Base-by-base conservation (phyloP, 2,329 filamentous ascomycete genomes). In the Aspergillus puulaauensis region DNA sequence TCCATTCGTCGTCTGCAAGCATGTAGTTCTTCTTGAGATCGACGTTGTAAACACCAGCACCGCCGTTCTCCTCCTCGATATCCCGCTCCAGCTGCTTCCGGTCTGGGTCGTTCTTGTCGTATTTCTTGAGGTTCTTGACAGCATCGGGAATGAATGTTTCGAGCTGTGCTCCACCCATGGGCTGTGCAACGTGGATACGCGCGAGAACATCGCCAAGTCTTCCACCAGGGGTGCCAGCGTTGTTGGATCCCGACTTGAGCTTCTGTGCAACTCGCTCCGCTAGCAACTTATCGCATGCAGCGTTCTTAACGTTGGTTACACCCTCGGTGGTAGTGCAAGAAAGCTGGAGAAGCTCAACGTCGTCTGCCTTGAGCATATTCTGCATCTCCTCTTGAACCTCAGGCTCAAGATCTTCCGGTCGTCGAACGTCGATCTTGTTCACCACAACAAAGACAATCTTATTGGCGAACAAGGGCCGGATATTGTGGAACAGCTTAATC, bases 351-450 rank as follows among this genome's bases (percentile, higher is more conserved):
- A 98, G 82, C 79, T 98, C 93, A 8, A 98, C 91, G 71, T 96
- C 93, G 54, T 90, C 90, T 47, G 90, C 86, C 77, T 95, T 95
- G 59, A 95, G 80, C 63, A 99, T 84, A 24, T 85, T 80, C 71
- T 96, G 86, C 43, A 99, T 80, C 70, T 93, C 84, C 55, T 86
- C 85, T 73, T 93, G 89, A 23, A 88, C 86, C 67, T 90, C 90
- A 6, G 86, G 79, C 63, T 95, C 90, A 39, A 99, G 80, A 71
- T 98, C 92, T 70, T 96, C 91, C 1, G 93, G 92, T 59, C 87
- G 86, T 72, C 89, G 86, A 59, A 98, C 86, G 75, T 99, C 95
- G 66, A 97, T 97, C 83, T 99, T 99, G 87, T 99, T 99, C 78
- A 98, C 84, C 57, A 98, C 91, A 57, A 99, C 84, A 74, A 96